Conservation (phyloP, 1,284 basidiomycete species). For the Malassezia nana region DNA sequence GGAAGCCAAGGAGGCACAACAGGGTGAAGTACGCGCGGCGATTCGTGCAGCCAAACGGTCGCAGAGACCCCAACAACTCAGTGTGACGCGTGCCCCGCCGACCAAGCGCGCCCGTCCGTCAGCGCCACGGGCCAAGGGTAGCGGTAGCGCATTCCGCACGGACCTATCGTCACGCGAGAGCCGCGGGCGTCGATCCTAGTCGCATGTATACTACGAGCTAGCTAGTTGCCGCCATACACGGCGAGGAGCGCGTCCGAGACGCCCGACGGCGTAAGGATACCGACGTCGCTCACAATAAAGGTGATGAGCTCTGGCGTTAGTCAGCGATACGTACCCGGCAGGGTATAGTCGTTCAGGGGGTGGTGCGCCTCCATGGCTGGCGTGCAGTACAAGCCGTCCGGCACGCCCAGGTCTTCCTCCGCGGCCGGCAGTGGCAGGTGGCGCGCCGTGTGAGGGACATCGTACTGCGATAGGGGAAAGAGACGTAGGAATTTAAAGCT, state of each 20-base stretch:
- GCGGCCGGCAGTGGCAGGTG: conserved; percentile 26
- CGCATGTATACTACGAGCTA: not conserved
- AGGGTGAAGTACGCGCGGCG: conserved; percentile 23
- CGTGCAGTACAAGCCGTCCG: conserved; percentile 22
- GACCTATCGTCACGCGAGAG: conserved; percentile 17
- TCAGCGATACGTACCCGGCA: conserved; percentile 38
- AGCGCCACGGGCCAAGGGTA: conserved; percentile 3
- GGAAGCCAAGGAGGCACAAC: conserved; percentile 25
- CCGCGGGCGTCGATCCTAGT: not conserved
- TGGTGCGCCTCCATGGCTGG: conserved; percentile 33
- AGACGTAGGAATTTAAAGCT: conserved; percentile 93
- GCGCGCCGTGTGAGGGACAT: conserved; percentile 58
- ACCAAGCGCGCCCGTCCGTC: conserved; percentile 17
- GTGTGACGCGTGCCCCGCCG: conserved; percentile 20
- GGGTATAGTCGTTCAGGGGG: conserved; percentile 43
- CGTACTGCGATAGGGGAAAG: conserved; percentile 91
- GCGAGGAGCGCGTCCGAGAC: conserved; percentile 81
- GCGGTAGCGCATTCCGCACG: conserved; percentile 17
- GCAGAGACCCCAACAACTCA: conserved; percentile 34
- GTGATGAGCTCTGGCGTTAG: conserved; percentile 63
- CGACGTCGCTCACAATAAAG: conserved; percentile 80
- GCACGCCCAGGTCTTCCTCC: not conserved
- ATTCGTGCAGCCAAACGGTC: conserved; percentile 40
- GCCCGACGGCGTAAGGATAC: conserved; percentile 78
- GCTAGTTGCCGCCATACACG: conserved; percentile 56